These are phyloP conservation scores for Colletotrichum theobromicola DNA, from an alignment of 2,329 filamentous ascomycete species.

Conservation along the genomic window DNA sequence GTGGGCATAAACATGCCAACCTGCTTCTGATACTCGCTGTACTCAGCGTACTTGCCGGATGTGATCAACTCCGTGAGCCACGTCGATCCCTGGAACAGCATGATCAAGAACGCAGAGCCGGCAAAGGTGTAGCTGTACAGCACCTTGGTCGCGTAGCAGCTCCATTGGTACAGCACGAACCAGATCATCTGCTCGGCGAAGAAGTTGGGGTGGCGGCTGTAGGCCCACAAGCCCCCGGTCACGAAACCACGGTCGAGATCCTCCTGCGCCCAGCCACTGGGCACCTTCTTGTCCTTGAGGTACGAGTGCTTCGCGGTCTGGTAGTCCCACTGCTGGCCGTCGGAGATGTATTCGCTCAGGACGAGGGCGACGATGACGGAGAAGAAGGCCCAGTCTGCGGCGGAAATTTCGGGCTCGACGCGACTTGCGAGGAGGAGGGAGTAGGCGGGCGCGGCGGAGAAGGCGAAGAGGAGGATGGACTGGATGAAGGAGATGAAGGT, in stretches of 20 bases:
- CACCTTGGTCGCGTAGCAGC: slow-evolving; percentile 73
- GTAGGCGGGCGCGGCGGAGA: slow-evolving; percentile 82
- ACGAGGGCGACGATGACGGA: slow-evolving; percentile 55
- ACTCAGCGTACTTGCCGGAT: slow-evolving; percentile 84
- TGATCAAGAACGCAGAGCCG: slow-evolving; percentile 72
- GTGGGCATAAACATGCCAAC: slow-evolving; percentile 85
- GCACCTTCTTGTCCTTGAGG: slow-evolving; percentile 73
- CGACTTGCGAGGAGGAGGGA: slow-evolving; percentile 76
- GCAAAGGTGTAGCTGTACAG: slow-evolving; percentile 80
- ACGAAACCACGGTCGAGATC: slow-evolving; percentile 92
- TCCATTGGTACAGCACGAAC: slow-evolving; percentile 89
- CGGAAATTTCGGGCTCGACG: slow-evolving; percentile 56
- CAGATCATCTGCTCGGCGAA: slow-evolving; percentile 90
- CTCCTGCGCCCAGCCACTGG: slow-evolving; percentile 66
- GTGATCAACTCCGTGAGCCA: slow-evolving; percentile 86
- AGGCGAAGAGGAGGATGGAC: slow-evolving; percentile 78
- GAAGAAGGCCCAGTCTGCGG: slow-evolving; percentile 54
- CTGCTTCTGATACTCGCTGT: slow-evolving; percentile 79
- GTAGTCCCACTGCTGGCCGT: slow-evolving; percentile 92
- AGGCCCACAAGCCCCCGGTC: slow-evolving; percentile 83
- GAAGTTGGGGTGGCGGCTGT: slow-evolving; percentile 94
- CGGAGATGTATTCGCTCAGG: slow-evolving; percentile 77
- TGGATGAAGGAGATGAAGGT: slow-evolving; percentile 89
- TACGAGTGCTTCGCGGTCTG: slow-evolving; percentile 83
- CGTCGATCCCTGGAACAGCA: slow-evolving; percentile 90